Evolutionary conservation across 2,329 filamentous ascomycete species (phyloP), one percentile per base, ranked within the genome.

Genomic region (Hypoxylon rubiginosum): DNA sequence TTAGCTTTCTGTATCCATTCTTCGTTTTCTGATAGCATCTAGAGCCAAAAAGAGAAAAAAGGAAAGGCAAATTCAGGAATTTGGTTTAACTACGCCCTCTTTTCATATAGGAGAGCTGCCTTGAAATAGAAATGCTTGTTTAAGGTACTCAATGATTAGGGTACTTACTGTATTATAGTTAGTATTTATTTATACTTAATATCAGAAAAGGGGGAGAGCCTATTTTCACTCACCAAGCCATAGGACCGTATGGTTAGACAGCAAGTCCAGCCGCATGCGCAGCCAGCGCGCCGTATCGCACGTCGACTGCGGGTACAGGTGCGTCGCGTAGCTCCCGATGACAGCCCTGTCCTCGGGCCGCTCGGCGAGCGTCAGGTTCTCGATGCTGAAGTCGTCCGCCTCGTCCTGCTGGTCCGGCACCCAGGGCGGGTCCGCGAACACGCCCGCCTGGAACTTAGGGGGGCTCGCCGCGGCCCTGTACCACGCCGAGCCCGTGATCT

Each of bases 251-350:
- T 79, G 77, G 63, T 79, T 68, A 19, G 76, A 77, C 9, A 79
- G 67, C 39, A 79, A 61, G 56, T 78, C 76, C 36, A 79, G 69
- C 0, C 76, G 69, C 73, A 79, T 73, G 26, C 76, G 73, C 54
- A 72, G 64, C 76, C 77, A 77, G 48, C 77, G 72, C 48, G 58
- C 53, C n/a, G 73, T 7, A 73, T 78, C 76, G 67, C 76, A 78
- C 26, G 75, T 78, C 19, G 74, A 78, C 69, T 81, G 79, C 41
- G 80, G 79, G 56, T 79, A 79, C 19, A 80, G 69, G 51, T 79
- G 78, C 34, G 72, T 73, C 11, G 75, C 73, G 49, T 79, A 80
- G 52, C 73, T 76, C 6, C 76, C 77, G 34, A 75, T 72, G 64
- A 76, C 72, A 64, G 73, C 74, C 39, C 72, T 73, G 53, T 81